Base-by-base conservation (phyloP, 345 rosid genomes). In the Gossypium anomalum region DNA sequence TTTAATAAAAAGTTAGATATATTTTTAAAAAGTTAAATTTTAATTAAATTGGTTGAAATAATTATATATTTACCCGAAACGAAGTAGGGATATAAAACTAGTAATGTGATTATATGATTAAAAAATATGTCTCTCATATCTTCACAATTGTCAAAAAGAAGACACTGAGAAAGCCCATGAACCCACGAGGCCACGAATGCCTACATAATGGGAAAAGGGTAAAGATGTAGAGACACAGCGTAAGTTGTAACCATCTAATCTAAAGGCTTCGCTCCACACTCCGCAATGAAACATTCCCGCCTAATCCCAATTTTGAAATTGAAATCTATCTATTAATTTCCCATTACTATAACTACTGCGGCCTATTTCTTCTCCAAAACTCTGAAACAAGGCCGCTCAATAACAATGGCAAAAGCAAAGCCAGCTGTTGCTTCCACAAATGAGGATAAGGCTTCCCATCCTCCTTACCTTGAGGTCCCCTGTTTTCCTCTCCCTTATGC, bases 401-500 rank as follows among this genome's bases (percentile, higher is more conserved):
- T 23, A 59, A 72, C 43, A 73, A 74, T 74, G 76, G 76, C 76
- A 38, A 74, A 73, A 73, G 76, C 76, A 38, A 74, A 73, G 61
- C 29, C 59, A 27, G 20, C 60, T 3, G 47, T 34, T 17, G 45
- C 20, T 62, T 29, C 76, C 9, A 13, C 69, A 8, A 74, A 74
- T 29, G 49, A 49, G 25, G 45, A 44, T 56, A 22, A 44, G 25
- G 7, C 75, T 59, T 52, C 69, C 29, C 76, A 61, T n/a, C 76
- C 70, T 73, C 70, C 70, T n/a, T 73, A 73, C 60, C 57, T 74
- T 0, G 59, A 74, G 76, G 76, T 74, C 27, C 43, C 52, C 75
- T 38, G 20, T 72, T 57, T 12, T 9, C 22, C 15, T 15, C 23
- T 59, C 25, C 41, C 29, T 38, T n/a, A 15, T 4, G 2, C 20